Evolutionary conservation across 257 asterid species (phyloP), one percentile per base, ranked within the genome.

Genomic region (Solanum stenotomum): DNA sequence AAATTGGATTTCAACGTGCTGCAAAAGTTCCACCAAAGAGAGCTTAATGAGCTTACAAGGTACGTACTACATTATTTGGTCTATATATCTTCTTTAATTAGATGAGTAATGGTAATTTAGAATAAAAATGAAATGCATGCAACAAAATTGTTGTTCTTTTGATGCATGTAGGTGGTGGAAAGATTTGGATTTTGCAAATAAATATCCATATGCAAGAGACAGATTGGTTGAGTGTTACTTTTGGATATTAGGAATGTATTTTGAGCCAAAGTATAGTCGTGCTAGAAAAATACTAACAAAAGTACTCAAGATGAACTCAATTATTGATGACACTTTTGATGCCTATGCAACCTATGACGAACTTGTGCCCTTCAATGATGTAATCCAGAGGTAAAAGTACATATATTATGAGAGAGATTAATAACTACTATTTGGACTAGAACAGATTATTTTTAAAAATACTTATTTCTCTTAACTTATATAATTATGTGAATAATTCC

Each of bases 81-180:
- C 3, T 15, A 29, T 29, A 46, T 14, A 46, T 46, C 5, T 16
- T 14, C 2, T 29, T 68, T 1, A 68, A 27, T 29, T 16, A 68
- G 3, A 14, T 70, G 33, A 27, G 3, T 9, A 44, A 11, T 44
- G 16, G 16, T 44, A 44, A 44, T 44, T 44, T 44, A 0, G 15
- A 44, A 44, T 42, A 42, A 42, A 42, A 11, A 10, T 59, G 67
- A 40, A 40, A 10, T 22, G 68, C 10, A 59, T 0, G 49, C 15
- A 44, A 44, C 6, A 46, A 13, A 46, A 46, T 0, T 0, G 56
- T 46, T 46, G 18, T 2, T 23, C 5, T 67, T 25, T 0, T 25
- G 15, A 25, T 70, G 77, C 0, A 74, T 74, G 5, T 56, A 91
- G 94, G 65, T 92, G 94, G 93, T 90, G 94, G 94, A 90, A 90